Evolutionary conservation across 208 protist genomes (phyloP), one percentile per base, ranked within the genome.

Genomic region (Vickermania spadyakhi): DNA sequence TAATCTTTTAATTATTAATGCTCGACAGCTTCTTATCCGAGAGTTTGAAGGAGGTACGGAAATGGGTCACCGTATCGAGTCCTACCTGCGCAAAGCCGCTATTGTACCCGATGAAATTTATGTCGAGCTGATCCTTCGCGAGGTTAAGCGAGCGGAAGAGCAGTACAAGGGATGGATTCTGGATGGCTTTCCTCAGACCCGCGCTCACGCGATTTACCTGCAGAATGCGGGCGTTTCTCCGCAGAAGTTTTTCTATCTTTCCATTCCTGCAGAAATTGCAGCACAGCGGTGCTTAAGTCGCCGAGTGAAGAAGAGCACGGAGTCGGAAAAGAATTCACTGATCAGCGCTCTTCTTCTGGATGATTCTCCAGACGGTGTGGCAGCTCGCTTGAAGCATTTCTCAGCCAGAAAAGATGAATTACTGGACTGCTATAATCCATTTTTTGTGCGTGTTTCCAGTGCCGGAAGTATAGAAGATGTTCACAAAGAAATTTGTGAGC

Each of bases 111-210:
- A 96, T 64, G 66, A 72, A 18, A 56, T 97, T 4, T 69, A 97
- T 21, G 60, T 89, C 2, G 67, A 89, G 31, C 58, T 96, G 21
- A 75, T 97, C 29, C 77, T 58, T 42, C 53, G 77, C 11, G 68
- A 66, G 4, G 50, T 94, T 2, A 53, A 57, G 3, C 55, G 59
- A 1, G 53, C 64, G 1, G 64, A 81, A 30, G 75, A 64, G 42
- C 58, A 79, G 61, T 63, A 75, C 42, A 45, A 65, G 30, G 81
- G 85, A 23, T 90, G 87, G 41, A 28, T 98, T 28, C 73, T 98
- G 25, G 96, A 98, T 66, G 96, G 96, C 41, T 98, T 94, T 64
- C 96, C 96, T 29, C 82, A 95, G 21, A 98, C 88, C 0, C 80
- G 84, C 5, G 78, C 82, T 0, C 74, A 91, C 54, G 80, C 82